These are phyloP conservation scores for Penicillium psychrofluorescens DNA, from an alignment of 495 filamentous ascomycete species.

Conservation along the genomic window DNA sequence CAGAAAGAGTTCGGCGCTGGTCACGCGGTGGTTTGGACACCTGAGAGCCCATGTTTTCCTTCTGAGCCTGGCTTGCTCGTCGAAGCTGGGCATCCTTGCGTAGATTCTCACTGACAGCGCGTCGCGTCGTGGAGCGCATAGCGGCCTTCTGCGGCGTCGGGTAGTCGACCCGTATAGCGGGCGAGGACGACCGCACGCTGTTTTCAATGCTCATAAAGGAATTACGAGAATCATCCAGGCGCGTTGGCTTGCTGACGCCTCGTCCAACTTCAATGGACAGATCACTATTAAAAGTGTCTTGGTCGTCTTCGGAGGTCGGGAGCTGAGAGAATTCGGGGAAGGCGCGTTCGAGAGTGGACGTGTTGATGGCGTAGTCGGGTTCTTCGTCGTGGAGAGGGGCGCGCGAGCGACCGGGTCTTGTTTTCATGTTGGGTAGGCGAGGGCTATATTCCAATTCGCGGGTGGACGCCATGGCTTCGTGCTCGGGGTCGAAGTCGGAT, in stretches of 20 bases:
- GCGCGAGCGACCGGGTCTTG: conserved; percentile 17
- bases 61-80: conserved; percentile 37
- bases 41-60: conserved; percentile 37
- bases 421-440: conserved; percentile 31
- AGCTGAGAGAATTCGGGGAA: conserved; percentile 55
- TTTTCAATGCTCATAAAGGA: conserved; percentile 42
- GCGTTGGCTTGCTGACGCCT: conserved; percentile 26
- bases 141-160: conserved; percentile 37
- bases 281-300: conserved; percentile 21
- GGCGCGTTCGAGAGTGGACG: conserved; percentile 52
- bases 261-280: conserved; percentile 41
- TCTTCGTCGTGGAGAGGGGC: conserved; percentile 22
- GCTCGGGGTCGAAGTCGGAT: conserved; percentile 46
- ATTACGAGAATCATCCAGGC: conserved; percentile 35
- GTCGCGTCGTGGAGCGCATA: conserved; percentile 16
- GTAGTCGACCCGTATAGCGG: conserved; percentile 39
- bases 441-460: conserved; percentile 35
- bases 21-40: conserved; percentile 25
- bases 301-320: conserved; percentile 32
- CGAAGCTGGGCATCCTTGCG: conserved; percentile 39
- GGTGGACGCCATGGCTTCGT: conserved; percentile 45
- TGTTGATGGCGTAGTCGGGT: conserved; percentile 49
- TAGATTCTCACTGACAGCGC: conserved; percentile 32
- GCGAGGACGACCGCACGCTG: conserved; percentile 40
- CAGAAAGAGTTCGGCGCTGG: conserved; percentile 38